These are phyloP conservation scores for Tardiomyces depauwii DNA, from an alignment of 1,139 yeast species.

Conservation along the genomic window DNA sequence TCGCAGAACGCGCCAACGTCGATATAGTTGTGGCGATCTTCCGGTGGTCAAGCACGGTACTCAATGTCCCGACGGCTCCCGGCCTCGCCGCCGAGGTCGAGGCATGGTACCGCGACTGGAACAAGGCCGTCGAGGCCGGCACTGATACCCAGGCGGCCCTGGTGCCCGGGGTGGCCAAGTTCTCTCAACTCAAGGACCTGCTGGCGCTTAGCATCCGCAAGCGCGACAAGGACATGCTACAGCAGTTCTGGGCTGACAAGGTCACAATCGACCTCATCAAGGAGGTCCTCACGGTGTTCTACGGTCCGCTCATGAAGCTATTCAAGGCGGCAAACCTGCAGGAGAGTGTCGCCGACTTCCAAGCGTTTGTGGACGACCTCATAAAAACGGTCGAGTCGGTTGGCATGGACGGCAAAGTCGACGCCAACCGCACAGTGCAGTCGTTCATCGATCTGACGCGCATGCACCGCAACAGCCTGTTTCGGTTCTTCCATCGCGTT, in stretches of 20 bases:
- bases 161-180: slow-evolving; percentile 22
- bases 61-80: not conserved
- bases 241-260: slow-evolving; percentile 76
- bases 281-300: slow-evolving; percentile 64
- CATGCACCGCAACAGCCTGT: slow-evolving; percentile 59
- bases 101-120: slow-evolving; percentile 30
- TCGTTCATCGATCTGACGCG: slow-evolving; percentile 53
- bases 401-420: slow-evolving; percentile 30
- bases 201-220: slow-evolving; percentile 55
- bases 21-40: slow-evolving; percentile 8
- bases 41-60: not conserved
- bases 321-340: slow-evolving; percentile 72
- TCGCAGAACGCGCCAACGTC: not conserved
- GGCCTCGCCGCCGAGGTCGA: slow-evolving; percentile 9
- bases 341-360: slow-evolving; percentile 61
- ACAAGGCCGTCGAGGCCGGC: slow-evolving; percentile 20
- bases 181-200: slow-evolving; percentile 45
- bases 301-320: slow-evolving; percentile 70
- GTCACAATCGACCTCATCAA: slow-evolving; percentile 60
- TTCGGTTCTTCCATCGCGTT: slow-evolving; percentile 64
- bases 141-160: slow-evolving; percentile 15
- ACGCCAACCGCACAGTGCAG: slow-evolving; percentile 49
- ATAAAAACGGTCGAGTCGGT: slow-evolving; percentile 40
- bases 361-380: slow-evolving; percentile 62
- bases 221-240: slow-evolving; percentile 63